A percentile compares a stretch with the other conserved stretches of the same genome.
Evolutionary conservation across 2,329 filamentous ascomycete species (phyloP).

Genomic region (Sarocladium brachiariae): DNA sequence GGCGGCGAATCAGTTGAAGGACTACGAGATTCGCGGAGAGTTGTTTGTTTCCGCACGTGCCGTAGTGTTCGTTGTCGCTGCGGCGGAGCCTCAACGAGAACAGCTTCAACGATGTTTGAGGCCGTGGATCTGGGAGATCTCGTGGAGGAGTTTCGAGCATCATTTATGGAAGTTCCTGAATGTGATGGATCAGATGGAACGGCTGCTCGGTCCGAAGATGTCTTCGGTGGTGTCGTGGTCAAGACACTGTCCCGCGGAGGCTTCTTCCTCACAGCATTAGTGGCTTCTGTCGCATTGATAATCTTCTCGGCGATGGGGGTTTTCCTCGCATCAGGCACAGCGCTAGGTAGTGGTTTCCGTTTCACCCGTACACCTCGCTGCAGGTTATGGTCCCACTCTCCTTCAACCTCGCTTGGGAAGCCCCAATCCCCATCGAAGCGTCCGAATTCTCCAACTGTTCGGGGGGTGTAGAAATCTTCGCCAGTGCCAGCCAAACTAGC

Average conservation of each 20-base stretch:
- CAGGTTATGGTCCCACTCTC: conserved; percentile 44
- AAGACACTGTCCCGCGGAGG: conserved; percentile 36
- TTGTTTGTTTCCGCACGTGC: conserved; percentile 51
- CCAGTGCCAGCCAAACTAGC: conserved; percentile 27
- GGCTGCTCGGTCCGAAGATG: conserved; percentile 19
- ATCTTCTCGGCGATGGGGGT: conserved; percentile 26
- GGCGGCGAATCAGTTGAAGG: conserved; percentile 7
- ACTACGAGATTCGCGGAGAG: conserved; percentile 34
- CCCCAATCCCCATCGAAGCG: conserved; percentile 55
- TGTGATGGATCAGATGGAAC: conserved; percentile 25
- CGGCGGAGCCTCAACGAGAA: conserved; percentile 42
- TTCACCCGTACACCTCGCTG: conserved; percentile 47
- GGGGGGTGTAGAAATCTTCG: conserved; percentile 33
- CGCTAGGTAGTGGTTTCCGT: conserved; percentile 31
- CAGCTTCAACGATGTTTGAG: conserved; percentile 52
- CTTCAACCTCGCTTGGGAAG: conserved; percentile 38
- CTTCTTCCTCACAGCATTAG: conserved; percentile 40
- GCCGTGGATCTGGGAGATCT: conserved; percentile 48
- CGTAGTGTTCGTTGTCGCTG: conserved; percentile 49
- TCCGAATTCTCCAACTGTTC: conserved; percentile 41
- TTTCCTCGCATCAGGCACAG: conserved; percentile 32
- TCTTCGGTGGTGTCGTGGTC: conserved; percentile 28
- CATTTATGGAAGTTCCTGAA: conserved; percentile 33
- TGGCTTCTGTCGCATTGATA: conserved; percentile 44
- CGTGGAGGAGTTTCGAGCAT: conserved; percentile 43